Percentiles rank a stretch among this genome's conserved stretches.
phyloP scores from a whole-genome alignment of 2,329 filamentous ascomycete genomes.

The Neofusicoccum ribis region DNA sequence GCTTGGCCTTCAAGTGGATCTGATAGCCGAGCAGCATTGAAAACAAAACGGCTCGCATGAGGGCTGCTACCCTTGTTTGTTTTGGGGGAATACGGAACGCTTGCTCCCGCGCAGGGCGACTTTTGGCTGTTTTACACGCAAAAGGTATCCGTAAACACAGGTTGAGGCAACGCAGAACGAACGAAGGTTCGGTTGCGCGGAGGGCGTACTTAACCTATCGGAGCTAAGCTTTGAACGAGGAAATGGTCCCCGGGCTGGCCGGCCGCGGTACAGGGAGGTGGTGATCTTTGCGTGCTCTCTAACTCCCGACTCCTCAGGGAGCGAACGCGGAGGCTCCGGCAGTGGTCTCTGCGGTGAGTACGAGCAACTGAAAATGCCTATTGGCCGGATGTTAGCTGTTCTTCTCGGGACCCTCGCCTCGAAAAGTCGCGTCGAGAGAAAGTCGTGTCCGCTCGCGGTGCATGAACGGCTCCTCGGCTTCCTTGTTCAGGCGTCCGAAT shows the following conservation, averaged over 20 bases:
- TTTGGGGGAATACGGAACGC: background rate
- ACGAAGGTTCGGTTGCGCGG: background rate
- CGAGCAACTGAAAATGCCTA: constrained; percentile 2
- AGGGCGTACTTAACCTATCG: background rate
- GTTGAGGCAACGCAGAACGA: background rate
- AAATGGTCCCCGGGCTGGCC: background rate
- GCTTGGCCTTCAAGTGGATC: background rate
- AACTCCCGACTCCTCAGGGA: background rate
- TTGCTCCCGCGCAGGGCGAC: background rate
- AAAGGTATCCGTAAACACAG: too few relatives aligned
- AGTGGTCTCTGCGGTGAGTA: constrained; percentile 1
- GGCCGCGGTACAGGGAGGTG: background rate
- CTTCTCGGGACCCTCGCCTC: background rate
- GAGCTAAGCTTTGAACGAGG: background rate
- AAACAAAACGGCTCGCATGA: constrained; percentile 11
- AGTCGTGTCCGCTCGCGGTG: background rate
- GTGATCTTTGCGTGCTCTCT: background rate
- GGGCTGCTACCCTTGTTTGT: background rate
- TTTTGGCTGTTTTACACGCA: background rate
- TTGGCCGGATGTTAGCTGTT: background rate
- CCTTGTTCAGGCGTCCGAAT: constrained; percentile 1
- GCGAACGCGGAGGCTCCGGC: background rate
- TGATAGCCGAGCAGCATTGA: background rate
- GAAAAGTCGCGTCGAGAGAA: background rate
- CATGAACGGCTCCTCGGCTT: constrained; percentile 5